Evolutionary conservation across 495 filamentous ascomycete species (phyloP), one percentile per base, ranked within the genome.

Genomic region (Penicillium maclennaniae): DNA sequence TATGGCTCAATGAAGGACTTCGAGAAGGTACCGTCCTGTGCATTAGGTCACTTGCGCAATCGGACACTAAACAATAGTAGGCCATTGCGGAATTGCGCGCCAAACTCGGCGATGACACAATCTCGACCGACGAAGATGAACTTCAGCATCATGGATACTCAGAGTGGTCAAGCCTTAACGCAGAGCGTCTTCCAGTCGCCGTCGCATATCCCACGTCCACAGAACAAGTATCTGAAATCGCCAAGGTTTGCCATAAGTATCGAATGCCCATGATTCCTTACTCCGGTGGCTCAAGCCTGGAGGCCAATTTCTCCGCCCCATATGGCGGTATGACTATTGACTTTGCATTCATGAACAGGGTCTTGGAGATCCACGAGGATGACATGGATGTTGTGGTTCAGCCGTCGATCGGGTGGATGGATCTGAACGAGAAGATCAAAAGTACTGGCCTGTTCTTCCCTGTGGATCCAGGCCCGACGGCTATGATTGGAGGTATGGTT

Each of bases 301-400:
- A 96, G 61, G 92, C 83, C 10, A 91, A 95, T 64, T 96, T 95
- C 67, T 86, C 89, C 2, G 87, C 90, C 3, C 87, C 91, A 0
- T 84, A 83, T 65, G 89, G 90, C 10, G 92, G 92, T 15, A 80
- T 97, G 65, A 90, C 84, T 49, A 88, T 97, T 39, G 92, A 97
- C 61, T 96, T 97, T 63, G 82, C 83, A 15, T 80, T 75, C 58
- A 97, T 97, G 92, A 84, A 95, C 63, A 78, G 85, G 56, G 87
- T 95, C 27, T 37, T 96, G 26, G 75, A 83, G 39, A 75, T 96
- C 43, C 86, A 95, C 66, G 83, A 87, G 47, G 86, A 87, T 6
- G 92, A 97, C 67, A 87, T 96, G 87, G 92, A 97, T 62, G 75
- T 96, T 52, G 86, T 93, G 6, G 91, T 96, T 8, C 92, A 96